Percentiles rank a stretch among this genome's conserved stretches.
Evolutionary conservation across 768 basidiomycete species (phyloP).

Genomic region (Amylocystis lapponica): DNA sequence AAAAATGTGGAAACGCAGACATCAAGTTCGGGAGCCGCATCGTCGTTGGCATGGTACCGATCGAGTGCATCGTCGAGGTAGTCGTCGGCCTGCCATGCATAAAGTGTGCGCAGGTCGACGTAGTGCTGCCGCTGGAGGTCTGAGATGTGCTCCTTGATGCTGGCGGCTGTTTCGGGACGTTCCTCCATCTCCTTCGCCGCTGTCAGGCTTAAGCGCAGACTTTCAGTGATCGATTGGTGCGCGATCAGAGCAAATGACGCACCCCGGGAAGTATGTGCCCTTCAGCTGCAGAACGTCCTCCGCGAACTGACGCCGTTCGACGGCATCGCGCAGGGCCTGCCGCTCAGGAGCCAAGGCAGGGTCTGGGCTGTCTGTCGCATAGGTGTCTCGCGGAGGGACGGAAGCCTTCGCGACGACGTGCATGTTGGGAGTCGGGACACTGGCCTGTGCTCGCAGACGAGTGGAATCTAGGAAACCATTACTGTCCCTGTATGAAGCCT

Average conservation of each 20-base stretch:
- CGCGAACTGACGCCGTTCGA: slow-evolving; percentile 12
- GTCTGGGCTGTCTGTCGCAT: neutral
- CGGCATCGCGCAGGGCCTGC: slow-evolving; percentile 12
- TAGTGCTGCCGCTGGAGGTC: slow-evolving; percentile 13
- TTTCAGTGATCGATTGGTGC: neutral
- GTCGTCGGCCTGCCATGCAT: slow-evolving; percentile 17
- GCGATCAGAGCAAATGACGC: neutral
- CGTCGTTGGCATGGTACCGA: slow-evolving; percentile 11
- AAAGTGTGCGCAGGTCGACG: slow-evolving; percentile 14
- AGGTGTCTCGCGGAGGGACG: neutral
- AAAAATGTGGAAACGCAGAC: neutral
- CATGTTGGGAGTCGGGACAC: slow-evolving; percentile 5
- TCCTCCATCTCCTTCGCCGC: slow-evolving; percentile 13
- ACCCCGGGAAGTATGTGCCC: slow-evolving; percentile 23
- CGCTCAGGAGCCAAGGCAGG: too few relatives aligned
- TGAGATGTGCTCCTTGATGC: slow-evolving; percentile 9
- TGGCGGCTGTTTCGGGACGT: slow-evolving; percentile 9
- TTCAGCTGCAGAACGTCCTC: slow-evolving; percentile 20
- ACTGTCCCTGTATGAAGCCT: slow-evolving; percentile 1
- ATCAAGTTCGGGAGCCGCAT: neutral
- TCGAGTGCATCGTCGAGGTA: slow-evolving; percentile 17
- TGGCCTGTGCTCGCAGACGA: neutral
- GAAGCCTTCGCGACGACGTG: slow-evolving; percentile 4
- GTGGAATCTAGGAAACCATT: slow-evolving; percentile 11
- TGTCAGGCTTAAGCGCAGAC: slow-evolving; percentile 9